A percentile compares a stretch with the other conserved stretches of the same genome.
Evolutionary conservation across 768 basidiomycete species (phyloP).

Genomic region (Lentinula aciculospora): DNA sequence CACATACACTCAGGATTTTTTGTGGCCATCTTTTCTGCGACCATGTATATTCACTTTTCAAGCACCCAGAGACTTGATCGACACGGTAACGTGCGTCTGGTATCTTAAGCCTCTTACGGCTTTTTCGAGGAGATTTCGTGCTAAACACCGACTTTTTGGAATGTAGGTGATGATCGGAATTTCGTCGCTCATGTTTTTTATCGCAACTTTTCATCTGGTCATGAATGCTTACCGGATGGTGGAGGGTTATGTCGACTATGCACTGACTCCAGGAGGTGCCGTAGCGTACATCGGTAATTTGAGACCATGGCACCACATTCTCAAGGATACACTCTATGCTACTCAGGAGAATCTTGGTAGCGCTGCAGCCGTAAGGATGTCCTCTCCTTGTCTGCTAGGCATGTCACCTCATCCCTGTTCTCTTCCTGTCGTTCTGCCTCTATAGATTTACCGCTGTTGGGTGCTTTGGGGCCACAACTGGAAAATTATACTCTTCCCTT

Average conservation of each 20-base stretch:
- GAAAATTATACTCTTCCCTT: slow-evolving; percentile 10
- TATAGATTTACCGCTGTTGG: slow-evolving; percentile 18
- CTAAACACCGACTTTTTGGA: neutral
- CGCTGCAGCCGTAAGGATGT: slow-evolving; percentile 12
- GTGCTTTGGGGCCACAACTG: slow-evolving; percentile 13
- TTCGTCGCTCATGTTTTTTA: slow-evolving; percentile 14
- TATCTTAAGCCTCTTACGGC: no score
- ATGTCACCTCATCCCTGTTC: neutral
- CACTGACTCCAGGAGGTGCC: slow-evolving; percentile 9
- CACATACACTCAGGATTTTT: no score
- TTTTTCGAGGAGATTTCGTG: neutral
- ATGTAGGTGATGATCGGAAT: slow-evolving; percentile 11
- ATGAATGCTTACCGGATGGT: slow-evolving; percentile 12
- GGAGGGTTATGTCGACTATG: slow-evolving; percentile 11
- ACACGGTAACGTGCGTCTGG: no score
- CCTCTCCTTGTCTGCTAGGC: neutral
- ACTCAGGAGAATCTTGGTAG: slow-evolving; percentile 16
- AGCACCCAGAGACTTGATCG: no score
- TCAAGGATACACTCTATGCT: slow-evolving; percentile 14
- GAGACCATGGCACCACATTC: slow-evolving; percentile 13
- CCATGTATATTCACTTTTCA: no score
- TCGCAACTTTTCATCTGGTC: slow-evolving; percentile 14
- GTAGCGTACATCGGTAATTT: slow-evolving; percentile 12
- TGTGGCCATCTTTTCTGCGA: no score
- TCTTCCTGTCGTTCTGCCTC: neutral